Evolutionary conservation across 495 filamentous ascomycete species (phyloP).

Genomic region (Penicillium robsamsonii): DNA sequence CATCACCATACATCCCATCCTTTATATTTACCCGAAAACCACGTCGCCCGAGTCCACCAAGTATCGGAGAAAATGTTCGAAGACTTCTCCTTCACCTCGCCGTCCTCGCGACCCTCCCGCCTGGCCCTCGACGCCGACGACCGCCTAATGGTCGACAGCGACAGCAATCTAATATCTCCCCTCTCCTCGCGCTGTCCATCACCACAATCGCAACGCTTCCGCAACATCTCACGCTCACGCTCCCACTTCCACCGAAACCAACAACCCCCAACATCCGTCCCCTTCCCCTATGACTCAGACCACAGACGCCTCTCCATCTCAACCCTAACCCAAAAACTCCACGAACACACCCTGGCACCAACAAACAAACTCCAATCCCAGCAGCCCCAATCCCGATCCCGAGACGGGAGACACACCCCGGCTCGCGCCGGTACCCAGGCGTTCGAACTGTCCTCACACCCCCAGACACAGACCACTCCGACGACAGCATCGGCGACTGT

Average conservation of each 20-base stretch:
- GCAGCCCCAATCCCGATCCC: conserved; percentile 5
- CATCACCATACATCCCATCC: background rate
- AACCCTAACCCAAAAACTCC: conserved; percentile 45
- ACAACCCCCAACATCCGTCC: conserved; percentile 45
- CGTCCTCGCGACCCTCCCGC: conserved; percentile 36
- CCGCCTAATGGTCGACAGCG: conserved; percentile 38
- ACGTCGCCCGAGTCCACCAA: background rate
- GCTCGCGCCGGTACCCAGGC: background rate
- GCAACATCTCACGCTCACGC: conserved; percentile 34
- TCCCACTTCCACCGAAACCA: conserved; percentile 38
- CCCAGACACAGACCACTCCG: conserved; percentile 45
- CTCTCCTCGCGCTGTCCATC: conserved; percentile 49
- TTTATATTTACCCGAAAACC: background rate
- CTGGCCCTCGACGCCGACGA: conserved; percentile 41
- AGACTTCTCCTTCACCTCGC: conserved; percentile 47
- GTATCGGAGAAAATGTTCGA: conserved; percentile 41
- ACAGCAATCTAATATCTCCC: conserved; percentile 43
- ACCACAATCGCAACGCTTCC: conserved; percentile 41
- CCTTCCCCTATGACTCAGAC: conserved; percentile 33
- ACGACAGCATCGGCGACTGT: conserved; percentile 28
- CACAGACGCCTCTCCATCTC: conserved; percentile 44
- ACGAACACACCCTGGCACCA: conserved; percentile 41
- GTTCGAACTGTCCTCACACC: conserved; percentile 34
- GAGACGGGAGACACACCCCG: conserved; percentile 1
- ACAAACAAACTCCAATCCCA: conserved; percentile 8